Evolutionary conservation across 176 grass and related monocot species (phyloP).

Genomic region (Rhipidocladum racemiflorum): DNA sequence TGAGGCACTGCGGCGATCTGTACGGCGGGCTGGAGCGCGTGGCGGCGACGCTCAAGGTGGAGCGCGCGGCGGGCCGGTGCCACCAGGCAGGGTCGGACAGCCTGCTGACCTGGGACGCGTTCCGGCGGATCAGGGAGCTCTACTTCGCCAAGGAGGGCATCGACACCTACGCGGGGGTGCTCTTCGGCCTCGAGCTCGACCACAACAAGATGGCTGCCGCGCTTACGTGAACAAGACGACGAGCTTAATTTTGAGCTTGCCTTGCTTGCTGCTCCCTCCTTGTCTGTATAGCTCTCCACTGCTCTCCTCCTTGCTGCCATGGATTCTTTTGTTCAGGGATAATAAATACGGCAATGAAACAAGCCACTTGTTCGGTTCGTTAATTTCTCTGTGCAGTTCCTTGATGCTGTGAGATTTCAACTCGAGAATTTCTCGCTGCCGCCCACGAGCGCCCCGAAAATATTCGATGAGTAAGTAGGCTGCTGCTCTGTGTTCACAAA

Average conservation of each 20-base stretch:
- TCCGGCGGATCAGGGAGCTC: conserved; percentile 44
- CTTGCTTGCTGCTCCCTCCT: not conserved
- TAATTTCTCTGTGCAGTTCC: not conserved
- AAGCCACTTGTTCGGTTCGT: conserved; percentile 26
- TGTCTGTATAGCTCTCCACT: not conserved
- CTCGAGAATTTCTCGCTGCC: no score
- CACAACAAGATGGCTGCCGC: not conserved
- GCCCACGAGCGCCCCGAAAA: no score
- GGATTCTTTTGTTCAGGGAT: not conserved
- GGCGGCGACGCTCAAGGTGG: conserved; percentile 42
- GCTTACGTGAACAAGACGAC: not conserved
- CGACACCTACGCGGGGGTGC: conserved; percentile 36
- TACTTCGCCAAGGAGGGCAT: conserved; percentile 47
- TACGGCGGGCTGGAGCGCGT: conserved; percentile 64
- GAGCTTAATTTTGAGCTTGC: not conserved
- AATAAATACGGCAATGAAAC: not conserved
- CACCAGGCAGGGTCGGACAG: conserved; percentile 88
- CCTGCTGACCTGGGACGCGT: conserved; percentile 74
- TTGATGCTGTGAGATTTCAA: no score
- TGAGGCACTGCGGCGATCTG: conserved; percentile 35
- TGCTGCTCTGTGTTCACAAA: no score
- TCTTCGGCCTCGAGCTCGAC: conserved; percentile 51
- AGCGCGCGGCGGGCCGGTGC: conserved; percentile 44
- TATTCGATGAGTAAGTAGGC: no score
- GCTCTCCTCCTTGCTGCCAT: not conserved